Conservation (phyloP, 116 monocot species). For the Dioscorea cayenensis region DNA sequence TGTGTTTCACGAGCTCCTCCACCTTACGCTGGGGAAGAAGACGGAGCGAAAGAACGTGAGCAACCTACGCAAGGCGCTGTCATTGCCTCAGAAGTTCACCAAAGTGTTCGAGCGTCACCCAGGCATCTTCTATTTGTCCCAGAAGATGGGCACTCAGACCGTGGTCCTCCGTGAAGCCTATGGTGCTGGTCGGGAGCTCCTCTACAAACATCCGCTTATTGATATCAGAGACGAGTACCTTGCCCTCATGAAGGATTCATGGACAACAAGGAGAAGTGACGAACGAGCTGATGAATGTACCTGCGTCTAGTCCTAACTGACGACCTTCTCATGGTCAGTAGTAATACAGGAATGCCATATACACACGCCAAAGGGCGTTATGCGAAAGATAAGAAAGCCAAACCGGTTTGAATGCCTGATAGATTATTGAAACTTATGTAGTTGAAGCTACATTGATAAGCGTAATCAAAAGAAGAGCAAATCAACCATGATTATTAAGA, state of each 20-base stretch:
- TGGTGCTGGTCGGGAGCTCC: slow-evolving; percentile 25
- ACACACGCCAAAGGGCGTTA: no score
- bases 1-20: slow-evolving; percentile 87
- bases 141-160: slow-evolving; percentile 66
- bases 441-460: no score
- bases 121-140: slow-evolving; percentile 83
- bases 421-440: no score
- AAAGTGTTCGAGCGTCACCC: slow-evolving; percentile 93
- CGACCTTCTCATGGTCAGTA: no score
- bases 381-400: no score
- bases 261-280: no score
- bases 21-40: slow-evolving; percentile 73
- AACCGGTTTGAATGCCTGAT: no score
- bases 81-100: slow-evolving; percentile 83
- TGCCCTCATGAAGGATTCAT: slow-evolving; percentile 35
- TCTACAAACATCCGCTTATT: slow-evolving; percentile 42
- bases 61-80: slow-evolving; percentile 50
- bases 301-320: no score
- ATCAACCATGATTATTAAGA: no score
- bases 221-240: slow-evolving; percentile 51
- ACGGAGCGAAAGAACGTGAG: slow-evolving; percentile 70
- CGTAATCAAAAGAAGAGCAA: no score
- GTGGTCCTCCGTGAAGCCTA: slow-evolving; percentile 88
- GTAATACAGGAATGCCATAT: no score
- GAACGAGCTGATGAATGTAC: no score